Base-by-base conservation (phyloP, 768 basidiomycete genomes). In the Mycena leptocephala region DNA sequence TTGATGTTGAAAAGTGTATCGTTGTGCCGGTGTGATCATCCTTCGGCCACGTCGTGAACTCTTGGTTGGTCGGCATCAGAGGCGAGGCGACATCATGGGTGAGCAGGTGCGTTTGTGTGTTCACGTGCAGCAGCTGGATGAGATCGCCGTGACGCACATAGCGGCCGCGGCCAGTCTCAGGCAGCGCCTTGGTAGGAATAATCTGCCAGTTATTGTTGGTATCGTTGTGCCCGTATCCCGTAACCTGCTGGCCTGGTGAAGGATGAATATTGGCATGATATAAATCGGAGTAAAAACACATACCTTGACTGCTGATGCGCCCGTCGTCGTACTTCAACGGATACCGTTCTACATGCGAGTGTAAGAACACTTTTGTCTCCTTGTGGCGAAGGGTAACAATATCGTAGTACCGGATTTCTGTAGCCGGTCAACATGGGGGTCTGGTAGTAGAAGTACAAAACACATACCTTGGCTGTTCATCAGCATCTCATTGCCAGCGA, bases 11-110 rank as follows among this genome's bases (percentile, higher is more conserved):
- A 99, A 11, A 97, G 89, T 0, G 98, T 99, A 74, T 99, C 97
- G 76, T 96, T 95, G 82, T 95, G 90, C 63, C 95, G 90, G 90
- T 88, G 70, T 92, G 87, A 78, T 98, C 95, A 75, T 95, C 94
- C 81, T 92, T 94, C 6, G 93, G 83, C 92, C 93, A 95, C 0
- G 98, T 99, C 8, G 98, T 99, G 85, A 99, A 97, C 84, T 99
- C 98, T 82, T 99, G 97, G 84, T 99, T 99, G 61, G 98, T 99
- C 20, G 98, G 94, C 94, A 96, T 97, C 62, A 97, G 91, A 6
- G 98, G 96, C 1, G 96, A 98, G 0, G 98, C 98, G 72, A 99
- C 98, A 83, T 99, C 98, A 80, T 99, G 98, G 3, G 97, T 98
- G 55, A 99, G 86, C 58, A 99, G 93, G 72, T 93, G 85, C 1